Base-by-base conservation (phyloP, 805 yeast species). In the Maudiozyma bulderi region DNA sequence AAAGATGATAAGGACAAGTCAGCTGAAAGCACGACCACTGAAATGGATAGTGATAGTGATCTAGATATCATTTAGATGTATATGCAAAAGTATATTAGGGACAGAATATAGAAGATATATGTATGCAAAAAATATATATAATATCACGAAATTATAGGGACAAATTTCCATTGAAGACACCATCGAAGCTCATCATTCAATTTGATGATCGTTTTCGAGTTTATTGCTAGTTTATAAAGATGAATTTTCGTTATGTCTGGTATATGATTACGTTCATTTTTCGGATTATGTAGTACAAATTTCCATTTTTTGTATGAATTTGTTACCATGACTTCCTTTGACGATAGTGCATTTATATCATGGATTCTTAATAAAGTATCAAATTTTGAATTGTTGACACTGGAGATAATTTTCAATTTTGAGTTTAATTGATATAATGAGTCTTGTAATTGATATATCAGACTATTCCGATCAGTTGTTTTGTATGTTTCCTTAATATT, bases 1-100 rank as follows among this genome's bases (percentile, higher is more conserved):
- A 63, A 61, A 29, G 43, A 57, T 49, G 50, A 39, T 33, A 34
- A 34, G n/a, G 26, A 6, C 8, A 14, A 10, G 9, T 42, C 8
- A 30, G 41, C 5, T 26, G 30, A 37, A 32, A 43, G 14, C 13
- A 44, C 33, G 7, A 13, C 28, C 1, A 29, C 34, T 3, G 51
- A 43, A 20, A 33, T 8, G 9, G 57, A 50, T 45, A 54, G 58
- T 48, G 65, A 57, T 15, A 65, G 68, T 49, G 69, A 65, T 37
- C 46, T 66, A 28, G 69, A 65, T 30, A 64, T 67, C 47, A 55
- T 65, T n/a, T 58, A 53, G 49, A 11, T 39, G 33, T 34, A 47
- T 38, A 44, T 30, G 13, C 40, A 35, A 41, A 40, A 15, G 40
- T 31, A 41, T 9, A 13, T 32, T n/a, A 9, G 10, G 35, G 15